A percentile compares a stretch with the other conserved stretches of the same genome.
phyloP scores from a whole-genome alignment of 495 filamentous ascomycete genomes.

The Podospora conica region DNA sequence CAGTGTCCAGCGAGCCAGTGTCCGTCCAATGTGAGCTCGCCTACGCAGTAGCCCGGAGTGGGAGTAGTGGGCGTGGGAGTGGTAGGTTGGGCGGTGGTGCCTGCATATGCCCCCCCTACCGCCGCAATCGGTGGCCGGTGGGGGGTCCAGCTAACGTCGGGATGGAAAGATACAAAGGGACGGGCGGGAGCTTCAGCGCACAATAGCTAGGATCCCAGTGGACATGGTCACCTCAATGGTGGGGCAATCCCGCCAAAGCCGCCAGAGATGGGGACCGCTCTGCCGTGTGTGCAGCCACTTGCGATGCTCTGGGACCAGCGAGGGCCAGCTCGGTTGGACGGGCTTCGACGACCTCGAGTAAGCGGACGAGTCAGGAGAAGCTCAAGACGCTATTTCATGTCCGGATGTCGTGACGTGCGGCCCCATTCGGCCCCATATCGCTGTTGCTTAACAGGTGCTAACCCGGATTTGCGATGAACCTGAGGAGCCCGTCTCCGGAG shows the following conservation, averaged over 20 bases:
- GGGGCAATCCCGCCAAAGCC: background rate
- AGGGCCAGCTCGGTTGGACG: background rate
- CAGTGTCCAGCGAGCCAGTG: background rate
- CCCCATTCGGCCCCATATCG: background rate
- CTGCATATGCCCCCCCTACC: background rate
- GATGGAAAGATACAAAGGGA: background rate
- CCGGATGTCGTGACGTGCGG: background rate
- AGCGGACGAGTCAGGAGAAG: background rate
- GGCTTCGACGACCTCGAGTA: background rate
- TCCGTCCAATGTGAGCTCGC: background rate
- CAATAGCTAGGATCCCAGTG: background rate
- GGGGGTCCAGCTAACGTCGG: background rate
- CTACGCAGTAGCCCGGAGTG: too few species aligned
- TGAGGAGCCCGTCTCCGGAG: background rate
- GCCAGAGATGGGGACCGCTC: constrained; percentile 2
- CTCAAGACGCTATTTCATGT: background rate
- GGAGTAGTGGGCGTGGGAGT: background rate
- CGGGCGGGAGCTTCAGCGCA: background rate
- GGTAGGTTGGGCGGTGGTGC: background rate
- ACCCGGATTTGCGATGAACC: background rate
- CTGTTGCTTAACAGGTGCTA: background rate
- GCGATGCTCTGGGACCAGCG: background rate
- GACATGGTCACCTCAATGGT: background rate
- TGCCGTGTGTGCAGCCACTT: background rate
- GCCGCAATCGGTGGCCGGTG: background rate